Evolutionary conservation across 768 basidiomycete species (phyloP).

Genomic region (Lenzites betulinus): DNA sequence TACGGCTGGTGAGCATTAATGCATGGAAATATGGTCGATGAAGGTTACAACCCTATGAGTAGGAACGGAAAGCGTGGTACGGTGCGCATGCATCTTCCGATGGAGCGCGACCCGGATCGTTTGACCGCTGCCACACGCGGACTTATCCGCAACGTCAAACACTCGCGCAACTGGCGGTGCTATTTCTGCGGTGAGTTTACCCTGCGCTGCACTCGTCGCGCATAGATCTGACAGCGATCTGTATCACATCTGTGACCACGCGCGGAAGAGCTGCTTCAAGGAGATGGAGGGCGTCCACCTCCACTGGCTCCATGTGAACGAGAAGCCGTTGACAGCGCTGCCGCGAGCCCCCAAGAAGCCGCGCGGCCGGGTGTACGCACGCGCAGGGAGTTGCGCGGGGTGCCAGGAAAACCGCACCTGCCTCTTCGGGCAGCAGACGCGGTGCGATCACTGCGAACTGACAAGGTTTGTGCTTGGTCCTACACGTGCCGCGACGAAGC

Average conservation of each 20-base stretch:
- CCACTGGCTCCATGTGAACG: neutral
- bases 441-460: constrained; percentile 17
- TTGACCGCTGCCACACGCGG: neutral
- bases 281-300: neutral
- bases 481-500: neutral
- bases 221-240: no score
- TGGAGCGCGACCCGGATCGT: neutral
- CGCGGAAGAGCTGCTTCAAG: constrained; percentile 1
- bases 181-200: constrained; percentile 5
- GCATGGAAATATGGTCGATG: no score
- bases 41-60: no score
- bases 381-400: constrained; percentile 22
- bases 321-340: neutral
- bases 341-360: neutral
- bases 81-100: constrained; percentile 6
- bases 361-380: constrained; percentile 5
- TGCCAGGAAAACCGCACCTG: constrained; percentile 18
- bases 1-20: no score
- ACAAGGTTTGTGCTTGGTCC: constrained; percentile 8
- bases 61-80: neutral
- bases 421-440: neutral
- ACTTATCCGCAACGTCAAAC: constrained; percentile 6
- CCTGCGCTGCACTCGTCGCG: no score
- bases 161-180: constrained; percentile 9
- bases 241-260: constrained; percentile 21